Evolutionary conservation across 1,139 yeast species (phyloP).

Genomic region (Suzukiozyma palmioleophila): DNA sequence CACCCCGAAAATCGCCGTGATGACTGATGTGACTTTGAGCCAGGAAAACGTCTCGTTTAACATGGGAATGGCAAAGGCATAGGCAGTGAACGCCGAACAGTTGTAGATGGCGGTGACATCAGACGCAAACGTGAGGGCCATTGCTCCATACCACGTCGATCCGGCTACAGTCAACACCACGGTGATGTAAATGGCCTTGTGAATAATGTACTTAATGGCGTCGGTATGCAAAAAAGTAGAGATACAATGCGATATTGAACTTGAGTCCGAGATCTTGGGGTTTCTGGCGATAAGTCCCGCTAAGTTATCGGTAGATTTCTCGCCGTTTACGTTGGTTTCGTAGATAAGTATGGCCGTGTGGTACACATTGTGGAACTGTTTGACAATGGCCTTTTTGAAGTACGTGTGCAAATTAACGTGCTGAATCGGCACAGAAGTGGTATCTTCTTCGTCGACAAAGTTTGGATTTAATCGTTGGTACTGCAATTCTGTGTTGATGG

Average conservation of each 20-base stretch:
- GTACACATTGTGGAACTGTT: slow-evolving; percentile 48
- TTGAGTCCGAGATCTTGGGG: slow-evolving; percentile 37
- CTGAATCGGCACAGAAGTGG: slow-evolving; percentile 11
- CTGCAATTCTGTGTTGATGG: slow-evolving; percentile 11
- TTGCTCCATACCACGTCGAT: slow-evolving; percentile 81
- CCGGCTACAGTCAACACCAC: slow-evolving; percentile 72
- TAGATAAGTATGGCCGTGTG: slow-evolving; percentile 49
- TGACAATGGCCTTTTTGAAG: slow-evolving; percentile 39
- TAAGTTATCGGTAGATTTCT: slow-evolving; percentile 32
- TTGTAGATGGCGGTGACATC: slow-evolving; percentile 90
- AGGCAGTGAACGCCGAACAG: slow-evolving; percentile 85
- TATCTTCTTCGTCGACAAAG: slow-evolving; percentile 14
- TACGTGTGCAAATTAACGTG: slow-evolving; percentile 22
- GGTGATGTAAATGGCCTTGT: slow-evolving; percentile 43
- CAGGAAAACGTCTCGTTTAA: slow-evolving; percentile 62
- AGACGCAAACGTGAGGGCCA: slow-evolving; percentile 75
- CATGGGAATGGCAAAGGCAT: slow-evolving; percentile 76
- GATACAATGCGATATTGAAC: slow-evolving; percentile 34
- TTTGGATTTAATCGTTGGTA: slow-evolving; percentile 28
- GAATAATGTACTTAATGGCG: slow-evolving; percentile 46
- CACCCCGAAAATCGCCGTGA: slow-evolving; percentile 71
- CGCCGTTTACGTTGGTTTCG: slow-evolving; percentile 36
- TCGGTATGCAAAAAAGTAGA: slow-evolving; percentile 35
- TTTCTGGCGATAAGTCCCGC: slow-evolving; percentile 34
- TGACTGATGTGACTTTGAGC: slow-evolving; percentile 65